phyloP scores from a whole-genome alignment of 2,329 filamentous ascomycete genomes.

The Pseudocercospora cruenta region DNA sequence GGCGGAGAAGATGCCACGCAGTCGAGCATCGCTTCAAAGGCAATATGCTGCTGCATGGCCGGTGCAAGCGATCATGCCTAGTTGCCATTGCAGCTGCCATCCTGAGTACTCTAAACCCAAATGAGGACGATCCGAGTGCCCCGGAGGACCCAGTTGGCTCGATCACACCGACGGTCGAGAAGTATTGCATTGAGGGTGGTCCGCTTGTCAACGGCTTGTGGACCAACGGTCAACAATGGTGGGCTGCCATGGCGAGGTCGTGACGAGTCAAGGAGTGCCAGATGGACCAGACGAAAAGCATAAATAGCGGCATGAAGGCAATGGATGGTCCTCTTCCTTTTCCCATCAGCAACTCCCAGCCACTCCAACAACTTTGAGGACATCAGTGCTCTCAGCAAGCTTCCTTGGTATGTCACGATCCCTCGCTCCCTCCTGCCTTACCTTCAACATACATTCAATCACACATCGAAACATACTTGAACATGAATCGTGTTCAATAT shows the following conservation, averaged over 20 bases:
- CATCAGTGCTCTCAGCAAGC: constrained; percentile 3
- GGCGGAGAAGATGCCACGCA: constrained; percentile 51
- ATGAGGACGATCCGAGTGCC: constrained; percentile 46
- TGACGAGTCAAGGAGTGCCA: constrained; percentile 15
- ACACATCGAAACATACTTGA: background rate
- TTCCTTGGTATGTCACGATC: constrained; percentile 21
- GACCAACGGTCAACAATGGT: constrained; percentile 22
- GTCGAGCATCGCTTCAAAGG: constrained; percentile 32
- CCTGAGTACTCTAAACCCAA: constrained; percentile 44
- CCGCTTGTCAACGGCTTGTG: constrained; percentile 21
- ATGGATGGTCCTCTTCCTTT: constrained; percentile 14
- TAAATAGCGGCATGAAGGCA: constrained; percentile 36
- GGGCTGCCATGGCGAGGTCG: constrained; percentile 7
- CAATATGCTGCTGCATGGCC: constrained; percentile 32
- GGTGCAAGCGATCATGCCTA: constrained; percentile 31
- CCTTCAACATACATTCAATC: background rate
- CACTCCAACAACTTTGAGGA: constrained; percentile 17
- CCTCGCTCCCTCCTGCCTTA: constrained; percentile 3
- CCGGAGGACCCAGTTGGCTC: constrained; percentile 52
- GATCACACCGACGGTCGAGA: constrained; percentile 25
- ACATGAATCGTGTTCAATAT: background rate
- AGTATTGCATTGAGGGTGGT: constrained; percentile 20
- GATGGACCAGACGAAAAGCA: constrained; percentile 29
- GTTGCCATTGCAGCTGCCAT: constrained; percentile 31
- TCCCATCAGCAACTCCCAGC: constrained; percentile 27